A percentile compares a stretch with the other conserved stretches of the same genome.
Evolutionary conservation across 305 asterid genomes (phyloP).

Genomic region (Fraxinus sp.): DNA sequence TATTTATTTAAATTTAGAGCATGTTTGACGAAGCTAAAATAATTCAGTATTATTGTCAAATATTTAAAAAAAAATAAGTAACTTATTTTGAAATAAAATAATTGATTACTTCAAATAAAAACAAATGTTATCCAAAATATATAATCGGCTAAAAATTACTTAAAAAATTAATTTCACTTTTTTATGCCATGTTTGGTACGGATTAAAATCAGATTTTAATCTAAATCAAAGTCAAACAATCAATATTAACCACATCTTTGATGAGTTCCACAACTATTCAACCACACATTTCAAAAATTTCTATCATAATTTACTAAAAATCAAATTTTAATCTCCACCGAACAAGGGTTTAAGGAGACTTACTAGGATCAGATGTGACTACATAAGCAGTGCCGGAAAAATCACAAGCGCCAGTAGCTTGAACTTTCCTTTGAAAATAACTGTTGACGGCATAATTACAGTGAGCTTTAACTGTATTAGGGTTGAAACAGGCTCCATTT

Average conservation of each 20-base stretch:
- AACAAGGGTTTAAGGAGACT: constrained; percentile 3
- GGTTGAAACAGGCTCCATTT: constrained; percentile 59
- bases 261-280: no score
- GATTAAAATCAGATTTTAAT: no score
- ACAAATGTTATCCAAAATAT: background rate
- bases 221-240: no score
- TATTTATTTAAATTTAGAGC: background rate
- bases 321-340: no score
- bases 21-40: background rate
- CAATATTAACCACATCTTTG: no score
- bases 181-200: no score
- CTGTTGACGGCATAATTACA: constrained; percentile 78
- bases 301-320: no score
- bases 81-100: no score
- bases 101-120: background rate
- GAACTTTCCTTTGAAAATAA: constrained; percentile 56
- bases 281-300: no score
- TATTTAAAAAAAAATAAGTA: background rate
- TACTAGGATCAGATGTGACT: constrained; percentile 55
- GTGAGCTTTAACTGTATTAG: constrained; percentile 59
- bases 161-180: background rate
- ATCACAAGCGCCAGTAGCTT: constrained; percentile 49
- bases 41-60: background rate
- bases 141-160: background rate
- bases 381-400: constrained; percentile 56